These are phyloP conservation scores for Aspergillus neoniger DNA, from an alignment of 2,329 filamentous ascomycete species.

Conservation along the genomic window DNA sequence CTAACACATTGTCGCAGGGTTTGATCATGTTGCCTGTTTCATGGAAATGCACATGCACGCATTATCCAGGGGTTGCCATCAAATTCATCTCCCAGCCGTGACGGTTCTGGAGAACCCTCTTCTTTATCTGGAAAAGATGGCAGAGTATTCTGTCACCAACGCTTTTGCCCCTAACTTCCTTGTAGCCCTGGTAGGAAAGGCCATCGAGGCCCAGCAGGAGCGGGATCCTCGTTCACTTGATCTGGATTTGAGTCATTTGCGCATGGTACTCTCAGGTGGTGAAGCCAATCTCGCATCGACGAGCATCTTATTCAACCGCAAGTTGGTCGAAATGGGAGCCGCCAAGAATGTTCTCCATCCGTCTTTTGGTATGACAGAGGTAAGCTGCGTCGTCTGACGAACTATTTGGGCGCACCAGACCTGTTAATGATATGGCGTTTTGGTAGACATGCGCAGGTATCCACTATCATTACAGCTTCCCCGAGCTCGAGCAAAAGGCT, in stretches of 20 bases:
- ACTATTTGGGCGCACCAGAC: neutral
- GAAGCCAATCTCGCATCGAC: constrained; percentile 38
- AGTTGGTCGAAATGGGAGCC: constrained; percentile 30
- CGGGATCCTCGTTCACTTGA: constrained; percentile 49
- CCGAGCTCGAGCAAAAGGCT: constrained; percentile 39
- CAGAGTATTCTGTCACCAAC: constrained; percentile 32
- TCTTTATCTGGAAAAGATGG: constrained; percentile 46
- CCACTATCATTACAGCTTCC: constrained; percentile 48
- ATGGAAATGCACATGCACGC: constrained; percentile 56
- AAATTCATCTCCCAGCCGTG: constrained; percentile 22
- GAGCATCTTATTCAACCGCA: constrained; percentile 40
- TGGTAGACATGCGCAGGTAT: constrained; percentile 49
- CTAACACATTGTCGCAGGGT: constrained; percentile 1
- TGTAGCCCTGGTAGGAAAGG: constrained; percentile 17
- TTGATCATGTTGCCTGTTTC: constrained; percentile 58
- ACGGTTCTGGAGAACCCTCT: constrained; percentile 35
- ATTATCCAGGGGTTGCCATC: constrained; percentile 27
- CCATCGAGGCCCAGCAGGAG: constrained; percentile 35
- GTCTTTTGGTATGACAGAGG: constrained; percentile 45
- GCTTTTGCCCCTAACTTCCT: constrained; percentile 34
- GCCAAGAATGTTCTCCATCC: constrained; percentile 44
- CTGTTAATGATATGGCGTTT: neutral
- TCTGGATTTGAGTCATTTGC: constrained; percentile 25
- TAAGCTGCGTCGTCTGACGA: neutral
- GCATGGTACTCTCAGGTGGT: constrained; percentile 39